Conservation (phyloP, 306 rosid genomes). For the Corylus americana region DNA sequence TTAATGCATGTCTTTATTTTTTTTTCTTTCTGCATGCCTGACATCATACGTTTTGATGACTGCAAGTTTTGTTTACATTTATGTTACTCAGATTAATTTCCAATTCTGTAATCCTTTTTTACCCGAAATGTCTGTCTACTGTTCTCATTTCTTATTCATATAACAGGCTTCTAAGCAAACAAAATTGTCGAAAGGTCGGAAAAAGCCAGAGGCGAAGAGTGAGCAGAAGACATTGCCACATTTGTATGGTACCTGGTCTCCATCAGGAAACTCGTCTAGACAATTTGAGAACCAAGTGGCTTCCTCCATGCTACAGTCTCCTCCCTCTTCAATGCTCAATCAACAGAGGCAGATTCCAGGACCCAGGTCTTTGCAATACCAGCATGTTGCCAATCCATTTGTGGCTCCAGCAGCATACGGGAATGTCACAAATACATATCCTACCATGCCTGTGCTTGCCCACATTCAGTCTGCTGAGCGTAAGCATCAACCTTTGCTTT, state of each 20-base stretch:
- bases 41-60: background rate
- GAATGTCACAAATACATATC: constrained; percentile 54
- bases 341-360: constrained; percentile 58
- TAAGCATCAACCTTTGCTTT: constrained; percentile 44
- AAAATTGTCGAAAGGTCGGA: constrained; percentile 41
- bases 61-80: constrained; percentile 8
- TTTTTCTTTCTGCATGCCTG: background rate
- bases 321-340: constrained; percentile 50
- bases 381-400: constrained; percentile 53
- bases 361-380: constrained; percentile 50
- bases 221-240: constrained; percentile 48
- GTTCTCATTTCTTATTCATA: constrained; percentile 22
- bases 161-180: constrained; percentile 58
- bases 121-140: constrained; percentile 7
- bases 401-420: constrained; percentile 44
- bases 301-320: constrained; percentile 46
- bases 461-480: constrained; percentile 53
- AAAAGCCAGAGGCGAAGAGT: constrained; percentile 45
- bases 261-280: constrained; percentile 44
- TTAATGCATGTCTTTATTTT: background rate
- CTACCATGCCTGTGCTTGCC: constrained; percentile 57
- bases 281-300: constrained; percentile 57
- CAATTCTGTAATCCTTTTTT: constrained; percentile 11
- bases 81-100: constrained; percentile 5
- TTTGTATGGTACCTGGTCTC: constrained; percentile 56